These are phyloP conservation scores for Alternaria conjuncta DNA, from an alignment of 2,329 filamentous ascomycete species.

Conservation along the genomic window DNA sequence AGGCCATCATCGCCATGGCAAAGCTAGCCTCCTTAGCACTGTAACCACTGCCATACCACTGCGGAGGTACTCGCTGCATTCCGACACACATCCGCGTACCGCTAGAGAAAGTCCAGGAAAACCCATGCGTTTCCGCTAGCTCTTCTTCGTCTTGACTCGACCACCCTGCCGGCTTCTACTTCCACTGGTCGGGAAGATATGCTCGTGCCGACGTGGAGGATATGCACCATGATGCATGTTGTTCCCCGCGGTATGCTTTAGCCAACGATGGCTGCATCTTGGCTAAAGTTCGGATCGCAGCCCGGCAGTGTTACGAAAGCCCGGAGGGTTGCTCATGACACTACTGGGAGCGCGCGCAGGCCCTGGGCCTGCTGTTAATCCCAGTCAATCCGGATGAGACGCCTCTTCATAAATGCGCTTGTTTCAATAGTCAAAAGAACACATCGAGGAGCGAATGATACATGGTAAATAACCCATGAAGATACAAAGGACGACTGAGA, in stretches of 20 bases:
- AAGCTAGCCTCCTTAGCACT: constrained; percentile 27
- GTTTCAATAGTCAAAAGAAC: not conserved
- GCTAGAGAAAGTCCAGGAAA: constrained; percentile 51
- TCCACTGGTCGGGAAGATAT: constrained; percentile 38
- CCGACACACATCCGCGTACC: constrained; percentile 53
- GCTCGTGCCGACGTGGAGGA: constrained; percentile 45
- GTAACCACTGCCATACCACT: not conserved
- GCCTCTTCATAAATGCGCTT: not conserved
- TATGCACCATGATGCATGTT: constrained; percentile 51
- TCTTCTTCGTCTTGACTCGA: constrained; percentile 11
- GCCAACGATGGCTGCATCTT: constrained; percentile 48
- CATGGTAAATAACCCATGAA: not conserved
- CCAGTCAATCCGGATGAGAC: not conserved
- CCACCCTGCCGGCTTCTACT: constrained; percentile 47
- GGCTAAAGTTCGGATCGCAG: constrained; percentile 56
- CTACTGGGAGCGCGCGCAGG: not conserved
- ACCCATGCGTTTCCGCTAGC: constrained; percentile 39
- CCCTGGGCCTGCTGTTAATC: not conserved
- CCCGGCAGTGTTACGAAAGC: constrained; percentile 60
- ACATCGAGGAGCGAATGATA: not conserved
- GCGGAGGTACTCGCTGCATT: constrained; percentile 16
- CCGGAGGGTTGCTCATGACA: constrained; percentile 36
- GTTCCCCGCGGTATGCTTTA: constrained; percentile 43
- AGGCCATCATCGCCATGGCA: constrained; percentile 60
- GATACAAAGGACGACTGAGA: too few relatives aligned